Evolutionary conservation across 768 basidiomycete species (phyloP), one percentile per base, ranked within the genome.

Genomic region (Suillus subalutaceus): DNA sequence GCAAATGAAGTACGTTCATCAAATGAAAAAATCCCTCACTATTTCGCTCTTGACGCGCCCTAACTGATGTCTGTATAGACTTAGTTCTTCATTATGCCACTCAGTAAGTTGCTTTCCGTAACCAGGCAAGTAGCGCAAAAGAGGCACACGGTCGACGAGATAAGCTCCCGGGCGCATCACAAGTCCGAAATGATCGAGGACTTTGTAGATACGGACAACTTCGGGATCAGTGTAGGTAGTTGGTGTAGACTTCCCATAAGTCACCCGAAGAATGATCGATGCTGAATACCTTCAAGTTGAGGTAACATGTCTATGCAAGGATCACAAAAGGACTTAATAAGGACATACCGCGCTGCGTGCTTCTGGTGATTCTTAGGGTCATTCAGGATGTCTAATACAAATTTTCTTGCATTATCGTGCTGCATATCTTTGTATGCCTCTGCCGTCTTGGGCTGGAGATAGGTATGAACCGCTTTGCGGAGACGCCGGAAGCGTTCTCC

Each of bases 401-500:
- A 57, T 30, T 59, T 61, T 20, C 53, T 56, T 12, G 65, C 68
- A 4, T 79, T 78, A 20, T 72, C 72, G 73, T 79, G 79, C 18
- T 86, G 74, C 5, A 83, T 78, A 0, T 82, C 80, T 3, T 77
- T 77, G 66, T 87, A 86, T 0, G 74, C 76, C 0, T 75, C 70
- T 1, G 85, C 77, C 4, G 78, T 75, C 64, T 82, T 83, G 9
- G 83, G 82, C 63, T 85, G 83, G 0, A 88, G 77, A 61, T 86
- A 83, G 0, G 83, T 79, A 69, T 86, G 84, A 1, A 87, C 73
- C 1, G 84, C 85, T 57, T 85, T 84, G 59, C 86, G 78, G 78
- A 86, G 82, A 72, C 83, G 84, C 74, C 83, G 84, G 68, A 86
- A 84, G 37, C 83, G 73, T 18, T 84, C 84, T 0, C 85, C 85